phyloP scores from a whole-genome alignment of 306 rosid species.

The Senna tora region DNA sequence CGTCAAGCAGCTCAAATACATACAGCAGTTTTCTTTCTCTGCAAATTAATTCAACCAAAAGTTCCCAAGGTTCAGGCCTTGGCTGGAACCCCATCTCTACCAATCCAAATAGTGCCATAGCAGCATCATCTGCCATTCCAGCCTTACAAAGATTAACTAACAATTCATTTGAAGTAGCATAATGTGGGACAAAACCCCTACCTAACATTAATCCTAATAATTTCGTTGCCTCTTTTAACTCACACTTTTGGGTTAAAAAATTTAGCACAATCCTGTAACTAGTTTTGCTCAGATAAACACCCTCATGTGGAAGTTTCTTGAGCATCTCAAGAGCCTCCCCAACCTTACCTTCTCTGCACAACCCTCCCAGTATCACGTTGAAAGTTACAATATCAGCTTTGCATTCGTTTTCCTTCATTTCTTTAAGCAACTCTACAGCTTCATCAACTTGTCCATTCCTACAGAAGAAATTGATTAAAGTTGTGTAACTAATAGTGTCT shows the following conservation, averaged over 20 bases:
- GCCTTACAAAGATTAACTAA: constrained; percentile 69
- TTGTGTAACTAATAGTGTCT: constrained; percentile 70
- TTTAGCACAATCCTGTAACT: constrained; percentile 88
- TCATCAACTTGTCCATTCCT: constrained; percentile 59
- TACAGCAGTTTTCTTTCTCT: constrained; percentile 65
- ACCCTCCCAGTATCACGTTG: constrained; percentile 79
- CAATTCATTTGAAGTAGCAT: constrained; percentile 79
- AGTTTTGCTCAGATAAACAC: constrained; percentile 74
- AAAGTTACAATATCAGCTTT: constrained; percentile 70
- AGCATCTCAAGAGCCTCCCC: constrained; percentile 79
- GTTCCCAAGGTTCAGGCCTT: constrained; percentile 65
- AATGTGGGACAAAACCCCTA: constrained; percentile 83
- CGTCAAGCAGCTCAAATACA: constrained; percentile 75
- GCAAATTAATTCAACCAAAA: constrained; percentile 63
- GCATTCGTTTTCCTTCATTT: constrained; percentile 67
- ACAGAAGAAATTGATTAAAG: constrained; percentile 67
- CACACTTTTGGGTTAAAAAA: constrained; percentile 58
- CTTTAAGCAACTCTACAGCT: constrained; percentile 66
- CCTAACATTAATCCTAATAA: constrained; percentile 66
- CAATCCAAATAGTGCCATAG: constrained; percentile 56
- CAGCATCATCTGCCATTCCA: constrained; percentile 73
- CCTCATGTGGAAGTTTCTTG: constrained; percentile 70
- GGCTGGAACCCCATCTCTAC: constrained; percentile 79
- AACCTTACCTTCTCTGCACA: constrained; percentile 65
- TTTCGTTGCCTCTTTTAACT: constrained; percentile 58